Evolutionary conservation across 768 basidiomycete species (phyloP).

Genomic region (Kwoniella bestiolae): DNA sequence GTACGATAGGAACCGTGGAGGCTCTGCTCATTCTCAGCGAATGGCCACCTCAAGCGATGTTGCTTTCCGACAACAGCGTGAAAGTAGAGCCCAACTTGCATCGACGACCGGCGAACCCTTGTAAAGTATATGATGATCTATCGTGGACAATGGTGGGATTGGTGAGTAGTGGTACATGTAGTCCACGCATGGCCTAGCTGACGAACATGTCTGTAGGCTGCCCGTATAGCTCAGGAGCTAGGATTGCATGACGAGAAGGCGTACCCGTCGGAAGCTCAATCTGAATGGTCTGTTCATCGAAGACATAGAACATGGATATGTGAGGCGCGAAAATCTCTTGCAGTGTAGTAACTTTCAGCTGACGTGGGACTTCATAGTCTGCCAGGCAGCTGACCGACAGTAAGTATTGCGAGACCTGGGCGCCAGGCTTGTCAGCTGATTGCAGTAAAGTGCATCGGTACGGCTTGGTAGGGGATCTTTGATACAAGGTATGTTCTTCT

Average conservation of each 20-base stretch:
- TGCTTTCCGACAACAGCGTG: background rate
- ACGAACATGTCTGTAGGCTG: background rate
- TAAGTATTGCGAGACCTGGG: background rate
- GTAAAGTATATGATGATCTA: conserved; percentile 13
- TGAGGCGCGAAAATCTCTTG: too few species aligned
- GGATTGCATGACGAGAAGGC: conserved; percentile 12
- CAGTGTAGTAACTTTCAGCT: too few species aligned
- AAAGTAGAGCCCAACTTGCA: background rate
- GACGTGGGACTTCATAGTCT: background rate
- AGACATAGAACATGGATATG: conserved; percentile 9
- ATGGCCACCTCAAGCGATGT: conserved; percentile 6
- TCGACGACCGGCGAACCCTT: background rate
- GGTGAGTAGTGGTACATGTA: background rate
- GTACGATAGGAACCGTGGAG: conserved; percentile 1
- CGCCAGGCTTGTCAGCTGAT: background rate
- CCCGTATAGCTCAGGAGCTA: conserved; percentile 6
- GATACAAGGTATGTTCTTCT: background rate
- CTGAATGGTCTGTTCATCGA: conserved; percentile 3
- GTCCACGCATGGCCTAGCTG: background rate
- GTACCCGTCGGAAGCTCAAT: conserved; percentile 4
- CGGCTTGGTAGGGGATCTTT: conserved; percentile 1
- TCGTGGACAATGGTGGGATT: conserved; percentile 11
- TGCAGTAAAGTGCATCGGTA: background rate
- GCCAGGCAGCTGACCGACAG: conserved; percentile 10
- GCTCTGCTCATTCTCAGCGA: conserved; percentile 9